Evolutionary conservation across 2,329 filamentous ascomycete species (phyloP).

Genomic region (Purpureocillium takamizusanense): DNA sequence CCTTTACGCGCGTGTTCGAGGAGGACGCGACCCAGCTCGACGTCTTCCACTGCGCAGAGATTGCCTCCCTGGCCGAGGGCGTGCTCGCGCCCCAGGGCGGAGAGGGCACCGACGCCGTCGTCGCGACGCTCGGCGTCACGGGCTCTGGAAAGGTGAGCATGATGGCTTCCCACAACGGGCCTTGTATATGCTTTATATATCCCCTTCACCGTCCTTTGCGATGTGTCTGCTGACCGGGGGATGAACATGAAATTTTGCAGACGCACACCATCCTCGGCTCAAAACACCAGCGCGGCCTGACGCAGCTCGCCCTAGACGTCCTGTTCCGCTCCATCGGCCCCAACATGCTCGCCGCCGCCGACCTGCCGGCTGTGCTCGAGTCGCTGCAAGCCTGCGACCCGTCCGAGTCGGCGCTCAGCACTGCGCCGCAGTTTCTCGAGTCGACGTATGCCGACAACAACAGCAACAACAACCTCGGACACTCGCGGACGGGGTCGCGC

Average conservation of each 20-base stretch:
- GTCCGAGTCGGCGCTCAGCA: conserved; percentile 70
- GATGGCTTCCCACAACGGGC: too few species aligned
- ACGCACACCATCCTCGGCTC: conserved; percentile 94
- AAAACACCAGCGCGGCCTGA: conserved; percentile 75
- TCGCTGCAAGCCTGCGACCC: conserved; percentile 70
- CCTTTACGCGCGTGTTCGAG: conserved; percentile 88
- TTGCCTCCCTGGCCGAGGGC: conserved; percentile 68
- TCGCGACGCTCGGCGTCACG: conserved; percentile 89
- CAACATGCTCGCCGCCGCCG: conserved; percentile 56
- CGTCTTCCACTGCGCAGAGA: conserved; percentile 71
- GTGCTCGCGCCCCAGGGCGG: conserved; percentile 65
- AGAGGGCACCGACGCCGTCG: conserved; percentile 77
- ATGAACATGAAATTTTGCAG: conserved; percentile 36
- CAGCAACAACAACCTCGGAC: conserved; percentile 35
- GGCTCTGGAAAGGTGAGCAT: conserved; percentile 80
- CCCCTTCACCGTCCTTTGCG: too few species aligned
- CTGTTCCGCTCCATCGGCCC: conserved; percentile 74
- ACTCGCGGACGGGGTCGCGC: conserved; percentile 52
- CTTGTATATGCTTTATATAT: too few species aligned
- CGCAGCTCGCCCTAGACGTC: conserved; percentile 83
- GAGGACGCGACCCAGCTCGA: conserved; percentile 79
- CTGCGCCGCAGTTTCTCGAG: conserved; percentile 71
- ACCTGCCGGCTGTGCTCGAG: conserved; percentile 54
- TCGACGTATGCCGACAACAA: conserved; percentile 67
- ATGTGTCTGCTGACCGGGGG: too few species aligned